Evolutionary conservation across 2,329 filamentous ascomycete genomes (phyloP).

Genomic region (Ascocoryne sarcoides): DNA sequence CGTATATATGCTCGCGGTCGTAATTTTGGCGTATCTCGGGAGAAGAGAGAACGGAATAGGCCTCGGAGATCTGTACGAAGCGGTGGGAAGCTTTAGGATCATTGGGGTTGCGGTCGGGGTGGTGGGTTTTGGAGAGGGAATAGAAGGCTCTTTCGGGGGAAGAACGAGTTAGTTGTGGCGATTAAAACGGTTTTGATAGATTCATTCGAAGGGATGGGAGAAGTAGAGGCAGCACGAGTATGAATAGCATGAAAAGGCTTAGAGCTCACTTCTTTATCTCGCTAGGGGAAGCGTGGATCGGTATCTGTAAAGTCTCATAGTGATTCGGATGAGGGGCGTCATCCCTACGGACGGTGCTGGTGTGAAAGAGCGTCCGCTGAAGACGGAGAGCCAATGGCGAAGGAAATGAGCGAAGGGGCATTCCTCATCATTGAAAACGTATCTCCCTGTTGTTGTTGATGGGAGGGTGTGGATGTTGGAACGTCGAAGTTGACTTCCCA

Average conservation of each 20-base stretch:
- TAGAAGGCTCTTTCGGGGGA: constrained; percentile 62
- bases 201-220: too few relatives aligned
- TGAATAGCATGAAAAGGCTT: too few relatives aligned
- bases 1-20: constrained; percentile 57
- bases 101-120: constrained; percentile 80
- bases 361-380: constrained; percentile 34
- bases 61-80: constrained; percentile 78
- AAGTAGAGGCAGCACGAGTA: background rate
- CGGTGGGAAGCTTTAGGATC: constrained; percentile 64
- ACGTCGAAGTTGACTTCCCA: too few relatives aligned
- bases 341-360: constrained; percentile 30
- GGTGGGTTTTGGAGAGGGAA: constrained; percentile 79
- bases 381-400: constrained; percentile 10
- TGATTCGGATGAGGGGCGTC: constrained; percentile 45
- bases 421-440: constrained; percentile 44
- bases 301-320: constrained; percentile 75
- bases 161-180: background rate
- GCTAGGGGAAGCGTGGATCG: constrained; percentile 54
- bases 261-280: constrained; percentile 76
- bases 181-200: too few relatives aligned
- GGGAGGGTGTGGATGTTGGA: constrained; percentile 1
- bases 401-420: constrained; percentile 41
- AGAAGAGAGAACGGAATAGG: constrained; percentile 69
- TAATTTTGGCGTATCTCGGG: constrained; percentile 69
- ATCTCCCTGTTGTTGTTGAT: constrained; percentile 21